Evolutionary conservation across 305 asterid genomes (phyloP).

Genomic region (Solanum hybrid): DNA sequence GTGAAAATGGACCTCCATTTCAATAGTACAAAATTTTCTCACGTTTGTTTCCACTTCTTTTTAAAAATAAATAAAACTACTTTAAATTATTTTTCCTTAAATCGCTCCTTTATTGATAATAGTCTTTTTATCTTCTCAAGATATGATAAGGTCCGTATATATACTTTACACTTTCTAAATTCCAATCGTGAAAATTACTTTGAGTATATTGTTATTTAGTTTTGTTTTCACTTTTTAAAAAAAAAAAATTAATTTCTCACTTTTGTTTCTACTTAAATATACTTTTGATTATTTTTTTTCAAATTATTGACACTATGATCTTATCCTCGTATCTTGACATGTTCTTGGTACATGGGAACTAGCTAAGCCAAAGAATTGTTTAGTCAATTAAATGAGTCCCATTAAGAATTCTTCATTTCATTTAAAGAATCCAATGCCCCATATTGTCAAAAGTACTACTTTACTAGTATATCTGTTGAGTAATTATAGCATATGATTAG

Average conservation of each 20-base stretch:
- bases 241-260: not conserved
- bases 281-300: not conserved
- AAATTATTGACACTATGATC: not conserved
- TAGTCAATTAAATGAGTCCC: not conserved
- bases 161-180: too few relatives aligned
- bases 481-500: not conserved
- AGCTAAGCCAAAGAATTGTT: not conserved
- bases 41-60: not conserved
- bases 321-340: not conserved
- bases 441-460: slow-evolving; percentile 6
- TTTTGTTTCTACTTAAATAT: not conserved
- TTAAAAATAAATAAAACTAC: not conserved
- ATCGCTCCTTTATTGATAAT: not conserved
- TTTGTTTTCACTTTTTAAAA: not conserved
- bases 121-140: not conserved
- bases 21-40: not conserved
- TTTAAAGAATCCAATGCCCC: slow-evolving; percentile 11
- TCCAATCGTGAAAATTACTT: not conserved
- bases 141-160: too few relatives aligned
- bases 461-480: not conserved
- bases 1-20: not conserved
- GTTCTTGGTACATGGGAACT: not conserved
- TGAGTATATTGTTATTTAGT: not conserved
- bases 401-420: not conserved
- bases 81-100: not conserved